Base-by-base conservation (phyloP, 1,284 basidiomycete genomes). In the Erythrobasidium hasegawianum region DNA sequence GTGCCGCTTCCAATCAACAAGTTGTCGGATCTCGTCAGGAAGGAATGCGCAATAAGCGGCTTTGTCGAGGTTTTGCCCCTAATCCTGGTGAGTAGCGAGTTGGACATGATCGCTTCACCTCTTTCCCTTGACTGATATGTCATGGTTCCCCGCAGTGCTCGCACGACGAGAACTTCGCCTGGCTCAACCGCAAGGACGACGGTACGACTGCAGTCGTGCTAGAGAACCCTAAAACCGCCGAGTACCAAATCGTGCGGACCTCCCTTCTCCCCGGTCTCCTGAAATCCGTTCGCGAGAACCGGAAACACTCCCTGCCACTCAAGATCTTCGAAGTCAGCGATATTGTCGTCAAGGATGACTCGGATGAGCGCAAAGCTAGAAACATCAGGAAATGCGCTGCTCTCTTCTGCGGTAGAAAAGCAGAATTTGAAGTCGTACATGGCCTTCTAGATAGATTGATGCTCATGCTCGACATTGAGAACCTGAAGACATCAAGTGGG, bases 161-260 rank as follows among this genome's bases (percentile, higher is more conserved):
- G 18, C 91, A 95, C 76, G 95, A 97, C 77, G 95, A 99, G 79
- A 97, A 97, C 80, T 99, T 96, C 76, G 86, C 85, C 56, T 94
- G 86, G 81, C 82, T 99, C 70, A 94, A 96, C 79, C 87, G 87
- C 67, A 77, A 81, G 56, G 95, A 97, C 77, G 87, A 90, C 69
- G 86, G 87, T 29, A 84, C 83, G 54, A 82, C 84, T 39, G 95
- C 89, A 9, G 86, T 98, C 71, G 88, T 88, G 66, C 89, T 98
- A 69, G 92, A 88, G 66, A 99, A 99, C 79, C 95, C 95, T 1
- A 97, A 97, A 79, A 93, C 95, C 43, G 83, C 92, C 71, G 96
- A 98, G 78, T 98, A 96, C 81, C 95, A 98, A 79, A 89, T 98
- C 69, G 93, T 97, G 58, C 87, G 96, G 68, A 97, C 96, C 0